Conservation (phyloP, 1,139 yeast genomes). For the Blastobotrys ciferrii region DNA sequence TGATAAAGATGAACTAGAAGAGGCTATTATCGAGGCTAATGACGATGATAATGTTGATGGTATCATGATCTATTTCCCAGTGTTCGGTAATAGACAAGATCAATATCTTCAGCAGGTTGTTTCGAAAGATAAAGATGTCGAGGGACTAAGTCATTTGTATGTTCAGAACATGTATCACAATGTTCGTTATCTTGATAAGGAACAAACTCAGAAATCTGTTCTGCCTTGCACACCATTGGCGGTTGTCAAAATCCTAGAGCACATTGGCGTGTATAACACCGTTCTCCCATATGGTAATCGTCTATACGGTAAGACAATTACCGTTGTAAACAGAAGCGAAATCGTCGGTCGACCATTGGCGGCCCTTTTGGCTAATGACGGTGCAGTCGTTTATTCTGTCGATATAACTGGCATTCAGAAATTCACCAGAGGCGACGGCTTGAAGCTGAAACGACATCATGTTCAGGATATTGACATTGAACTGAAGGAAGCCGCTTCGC, state of each 20-base stretch:
- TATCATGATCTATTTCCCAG: constrained; percentile 98
- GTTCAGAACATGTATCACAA: constrained; percentile 94
- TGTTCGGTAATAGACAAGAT: constrained; percentile 91
- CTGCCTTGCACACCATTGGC: constrained; percentile 97
- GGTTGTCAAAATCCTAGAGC: constrained; percentile 87
- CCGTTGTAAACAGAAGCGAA: constrained; percentile 89
- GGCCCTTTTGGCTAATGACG: constrained; percentile 92
- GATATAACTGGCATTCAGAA: constrained; percentile 85
- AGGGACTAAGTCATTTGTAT: constrained; percentile 87
- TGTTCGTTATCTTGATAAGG: constrained; percentile 71
- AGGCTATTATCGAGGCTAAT: constrained; percentile 77
- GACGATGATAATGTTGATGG: constrained; percentile 76
- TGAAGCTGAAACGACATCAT: constrained; percentile 77
- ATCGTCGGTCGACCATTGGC: constrained; percentile 97
- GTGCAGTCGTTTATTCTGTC: constrained; percentile 91
- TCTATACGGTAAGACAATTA: constrained; percentile 85
- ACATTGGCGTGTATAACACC: constrained; percentile 80
- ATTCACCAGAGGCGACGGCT: constrained; percentile 91
- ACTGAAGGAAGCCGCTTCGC: constrained; percentile 63
- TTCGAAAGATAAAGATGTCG: constrained; percentile 84
- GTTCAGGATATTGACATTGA: constrained; percentile 61
- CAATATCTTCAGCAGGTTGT: constrained; percentile 93
- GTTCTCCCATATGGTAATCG: constrained; percentile 85
- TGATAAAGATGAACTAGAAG: constrained; percentile 81
- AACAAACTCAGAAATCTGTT: constrained; percentile 70